A percentile compares a stretch with the other conserved stretches of the same genome.
These are phyloP conservation scores for Malassezia psittaci DNA, from an alignment of 1,284 basidiomycete species.

Conservation along the genomic window DNA sequence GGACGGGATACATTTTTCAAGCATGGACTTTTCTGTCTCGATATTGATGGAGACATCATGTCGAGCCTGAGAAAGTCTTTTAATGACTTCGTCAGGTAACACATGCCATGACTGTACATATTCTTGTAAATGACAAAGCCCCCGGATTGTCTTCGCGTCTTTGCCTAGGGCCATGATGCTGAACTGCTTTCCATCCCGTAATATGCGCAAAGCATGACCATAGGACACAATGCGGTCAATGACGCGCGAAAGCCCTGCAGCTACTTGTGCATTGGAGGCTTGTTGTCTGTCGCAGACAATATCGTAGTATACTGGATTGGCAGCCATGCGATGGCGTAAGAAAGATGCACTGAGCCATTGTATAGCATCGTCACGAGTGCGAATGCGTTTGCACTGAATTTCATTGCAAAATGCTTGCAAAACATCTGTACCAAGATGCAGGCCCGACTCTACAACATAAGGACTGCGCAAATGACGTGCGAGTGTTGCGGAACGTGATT, in stretches of 20 bases:
- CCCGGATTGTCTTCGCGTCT: too few species aligned
- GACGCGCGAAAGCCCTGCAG: slow-evolving; percentile 19
- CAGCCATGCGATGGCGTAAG: slow-evolving; percentile 60
- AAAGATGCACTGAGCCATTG: slow-evolving; percentile 73
- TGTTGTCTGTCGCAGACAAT: slow-evolving; percentile 33
- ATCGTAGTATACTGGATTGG: slow-evolving; percentile 81
- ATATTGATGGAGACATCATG: not conserved
- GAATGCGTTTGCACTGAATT: slow-evolving; percentile 20
- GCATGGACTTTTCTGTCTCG: not conserved
- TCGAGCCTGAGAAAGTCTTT: too few species aligned
- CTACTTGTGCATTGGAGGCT: slow-evolving; percentile 20
- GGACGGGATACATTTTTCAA: not conserved
- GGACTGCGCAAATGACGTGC: slow-evolving; percentile 73
- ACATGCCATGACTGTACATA: too few species aligned
- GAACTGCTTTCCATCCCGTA: not conserved
- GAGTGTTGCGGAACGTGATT: slow-evolving; percentile 66
- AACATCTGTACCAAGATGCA: slow-evolving; percentile 53
- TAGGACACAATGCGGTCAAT: slow-evolving; percentile 8
- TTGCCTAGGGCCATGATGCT: too few species aligned
- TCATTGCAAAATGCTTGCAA: slow-evolving; percentile 22
- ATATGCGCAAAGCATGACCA: slow-evolving; percentile 2
- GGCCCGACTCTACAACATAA: slow-evolving; percentile 71
- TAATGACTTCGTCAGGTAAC: too few species aligned
- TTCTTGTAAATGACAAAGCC: too few species aligned
- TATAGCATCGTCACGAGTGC: slow-evolving; percentile 60